Percentiles rank a stretch among this genome's conserved stretches.
Evolutionary conservation across 2,329 filamentous ascomycete genomes (phyloP).

Genomic region (Alternaria triticina): DNA sequence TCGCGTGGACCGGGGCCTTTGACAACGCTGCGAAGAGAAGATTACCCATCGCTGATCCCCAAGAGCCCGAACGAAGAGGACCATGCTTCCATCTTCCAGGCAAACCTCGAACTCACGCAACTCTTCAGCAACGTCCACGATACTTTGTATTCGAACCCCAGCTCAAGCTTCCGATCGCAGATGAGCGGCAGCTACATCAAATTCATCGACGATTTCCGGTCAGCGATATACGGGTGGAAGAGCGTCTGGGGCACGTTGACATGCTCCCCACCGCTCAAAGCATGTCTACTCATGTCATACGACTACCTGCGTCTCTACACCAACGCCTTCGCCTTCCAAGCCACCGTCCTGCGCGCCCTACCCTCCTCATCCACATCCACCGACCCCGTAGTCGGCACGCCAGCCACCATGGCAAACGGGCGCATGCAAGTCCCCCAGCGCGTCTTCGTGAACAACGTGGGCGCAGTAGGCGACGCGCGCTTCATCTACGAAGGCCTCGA

Average conservation of each 20-base stretch:
- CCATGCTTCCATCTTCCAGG: slow-evolving; percentile 72
- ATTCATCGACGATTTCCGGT: slow-evolving; percentile 76
- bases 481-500: slow-evolving; percentile 60
- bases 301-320: slow-evolving; percentile 76
- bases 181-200: slow-evolving; percentile 75
- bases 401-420: slow-evolving; percentile 1
- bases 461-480: slow-evolving; percentile 55
- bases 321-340: slow-evolving; percentile 78
- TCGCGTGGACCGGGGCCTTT: slow-evolving; percentile 72
- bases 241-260: slow-evolving; percentile 70
- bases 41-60: slow-evolving; percentile 71
- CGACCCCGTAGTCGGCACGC: slow-evolving; percentile 3
- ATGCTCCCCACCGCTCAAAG: slow-evolving; percentile 71
- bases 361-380: slow-evolving; percentile 33
- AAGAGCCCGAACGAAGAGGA: slow-evolving; percentile 67
- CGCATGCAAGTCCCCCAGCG: slow-evolving; percentile 48
- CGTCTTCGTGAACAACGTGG: slow-evolving; percentile 59
- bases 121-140: slow-evolving; percentile 77
- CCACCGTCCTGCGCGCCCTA: slow-evolving; percentile 61
- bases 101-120: slow-evolving; percentile 73
- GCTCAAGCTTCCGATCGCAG: slow-evolving; percentile 72
- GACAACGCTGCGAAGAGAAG: slow-evolving; percentile 67
- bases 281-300: slow-evolving; percentile 71
- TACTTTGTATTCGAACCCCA: slow-evolving; percentile 73
- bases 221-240: slow-evolving; percentile 73